phyloP scores from a whole-genome alignment of 768 basidiomycete genomes.

The Termitomyces sp. region DNA sequence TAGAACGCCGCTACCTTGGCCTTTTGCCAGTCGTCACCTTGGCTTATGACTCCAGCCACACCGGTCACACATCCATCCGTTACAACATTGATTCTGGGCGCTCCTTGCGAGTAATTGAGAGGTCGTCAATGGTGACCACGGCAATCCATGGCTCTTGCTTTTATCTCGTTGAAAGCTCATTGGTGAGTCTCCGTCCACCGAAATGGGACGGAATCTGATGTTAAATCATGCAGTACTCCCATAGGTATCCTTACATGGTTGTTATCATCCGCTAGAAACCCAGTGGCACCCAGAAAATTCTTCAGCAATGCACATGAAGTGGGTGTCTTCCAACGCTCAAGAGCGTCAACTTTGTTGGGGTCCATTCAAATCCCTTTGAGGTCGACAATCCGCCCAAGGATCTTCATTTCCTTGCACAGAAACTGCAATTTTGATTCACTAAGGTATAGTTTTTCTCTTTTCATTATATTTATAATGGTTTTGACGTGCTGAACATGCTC shows the following conservation, averaged over 20 bases:
- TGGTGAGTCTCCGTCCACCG: neutral
- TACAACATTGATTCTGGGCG: neutral
- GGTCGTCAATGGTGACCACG: no score
- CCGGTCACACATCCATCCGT: neutral
- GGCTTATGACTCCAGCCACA: neutral
- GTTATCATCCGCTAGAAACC: neutral
- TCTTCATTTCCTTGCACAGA: neutral
- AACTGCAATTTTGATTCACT: neutral
- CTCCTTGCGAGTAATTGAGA: no score
- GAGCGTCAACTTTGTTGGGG: no score
- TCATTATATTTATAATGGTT: no score
- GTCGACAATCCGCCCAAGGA: neutral
- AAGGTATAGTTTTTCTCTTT: neutral
- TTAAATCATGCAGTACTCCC: no score
- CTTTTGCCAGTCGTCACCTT: neutral
- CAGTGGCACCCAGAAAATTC: neutral
- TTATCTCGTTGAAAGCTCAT: no score
- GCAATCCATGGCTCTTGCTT: no score
- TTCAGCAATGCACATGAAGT: neutral
- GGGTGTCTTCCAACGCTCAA: neutral
- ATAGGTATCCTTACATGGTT: neutral
- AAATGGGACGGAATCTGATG: neutral
- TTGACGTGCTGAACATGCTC: no score
- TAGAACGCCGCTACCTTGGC: no score
- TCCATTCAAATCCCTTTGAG: neutral